A percentile compares a stretch with the other conserved stretches of the same genome.
Evolutionary conservation across 2,329 filamentous ascomycete species (phyloP).

Genomic region (Calonectria ilicicola): DNA sequence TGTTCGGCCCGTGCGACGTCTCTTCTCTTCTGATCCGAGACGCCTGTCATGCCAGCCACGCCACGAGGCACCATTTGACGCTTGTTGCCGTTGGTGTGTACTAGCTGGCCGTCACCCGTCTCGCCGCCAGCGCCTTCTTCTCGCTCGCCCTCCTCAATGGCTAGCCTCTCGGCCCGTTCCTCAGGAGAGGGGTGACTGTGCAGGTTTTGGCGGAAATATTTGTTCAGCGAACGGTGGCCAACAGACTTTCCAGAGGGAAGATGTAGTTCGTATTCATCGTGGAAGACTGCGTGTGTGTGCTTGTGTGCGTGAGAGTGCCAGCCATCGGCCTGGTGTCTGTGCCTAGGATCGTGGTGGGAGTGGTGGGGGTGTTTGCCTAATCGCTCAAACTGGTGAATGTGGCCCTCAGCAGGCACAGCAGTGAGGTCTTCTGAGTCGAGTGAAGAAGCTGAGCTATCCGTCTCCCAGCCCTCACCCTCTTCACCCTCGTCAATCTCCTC

Average conservation of each 20-base stretch:
- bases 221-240: constrained; percentile 87
- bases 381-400: constrained; percentile 77
- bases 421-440: constrained; percentile 87
- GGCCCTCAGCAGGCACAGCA: constrained; percentile 80
- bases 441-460: constrained; percentile 90
- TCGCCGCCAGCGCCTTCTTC: constrained; percentile 49
- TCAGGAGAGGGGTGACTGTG: constrained; percentile 83
- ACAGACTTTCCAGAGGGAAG: constrained; percentile 90
- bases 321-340: constrained; percentile 80
- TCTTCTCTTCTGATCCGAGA: constrained; percentile 79
- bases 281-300: constrained; percentile 79
- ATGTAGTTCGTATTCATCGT: constrained; percentile 94
- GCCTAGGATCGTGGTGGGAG: constrained; percentile 75
- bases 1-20: constrained; percentile 76
- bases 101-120: constrained; percentile 48
- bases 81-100: constrained; percentile 55
- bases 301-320: constrained; percentile 88
- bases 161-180: constrained; percentile 77
- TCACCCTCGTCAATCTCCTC: constrained; percentile 65
- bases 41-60: constrained; percentile 83
- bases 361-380: constrained; percentile 82
- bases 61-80: constrained; percentile 74
- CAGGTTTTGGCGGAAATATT: constrained; percentile 94
- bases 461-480: constrained; percentile 90
- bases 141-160: constrained; percentile 61